Conservation (phyloP, 1,139 yeast genomes). For the Yamadazyma pseudoaaseri region DNA sequence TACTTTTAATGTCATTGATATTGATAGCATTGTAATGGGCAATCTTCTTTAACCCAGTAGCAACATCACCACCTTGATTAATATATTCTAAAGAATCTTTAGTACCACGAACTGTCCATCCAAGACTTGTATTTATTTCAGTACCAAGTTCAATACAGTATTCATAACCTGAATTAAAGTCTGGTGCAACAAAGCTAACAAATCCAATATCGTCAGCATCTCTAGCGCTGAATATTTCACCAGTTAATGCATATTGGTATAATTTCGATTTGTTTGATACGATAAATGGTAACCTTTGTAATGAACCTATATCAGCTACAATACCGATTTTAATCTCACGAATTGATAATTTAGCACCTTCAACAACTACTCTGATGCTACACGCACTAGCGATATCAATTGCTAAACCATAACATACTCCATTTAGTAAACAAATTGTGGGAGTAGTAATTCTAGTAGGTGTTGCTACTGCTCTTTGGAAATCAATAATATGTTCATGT, state of each 20-base stretch:
- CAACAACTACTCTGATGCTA: slow-evolving; percentile 57
- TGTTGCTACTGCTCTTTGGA: slow-evolving; percentile 55
- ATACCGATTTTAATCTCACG: slow-evolving; percentile 74
- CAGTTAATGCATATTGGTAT: slow-evolving; percentile 64
- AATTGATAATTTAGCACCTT: slow-evolving; percentile 56
- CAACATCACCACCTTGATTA: slow-evolving; percentile 42
- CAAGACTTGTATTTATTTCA: slow-evolving; percentile 46
- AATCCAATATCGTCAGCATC: slow-evolving; percentile 60
- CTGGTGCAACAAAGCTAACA: slow-evolving; percentile 46
- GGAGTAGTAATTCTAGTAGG: slow-evolving; percentile 50
- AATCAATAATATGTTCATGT: slow-evolving; percentile 48
- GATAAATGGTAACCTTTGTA: slow-evolving; percentile 63
- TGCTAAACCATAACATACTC: slow-evolving; percentile 60
- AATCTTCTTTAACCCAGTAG: slow-evolving; percentile 51
- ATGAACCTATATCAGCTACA: slow-evolving; percentile 77
- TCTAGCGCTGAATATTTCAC: slow-evolving; percentile 52
- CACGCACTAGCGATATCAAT: slow-evolving; percentile 62
- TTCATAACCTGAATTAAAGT: slow-evolving; percentile 49
- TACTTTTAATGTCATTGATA: slow-evolving; percentile 9
- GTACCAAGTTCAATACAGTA: slow-evolving; percentile 51
- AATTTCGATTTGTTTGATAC: slow-evolving; percentile 59
- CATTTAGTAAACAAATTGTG: slow-evolving; percentile 48
- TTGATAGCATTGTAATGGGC: slow-evolving; percentile 53
- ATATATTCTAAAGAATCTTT: slow-evolving; percentile 58
- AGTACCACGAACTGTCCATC: slow-evolving; percentile 68